These are phyloP conservation scores for Coemansia sp. DNA, from an alignment of 192 early-diverging fungal genomes.

Conservation along the genomic window DNA sequence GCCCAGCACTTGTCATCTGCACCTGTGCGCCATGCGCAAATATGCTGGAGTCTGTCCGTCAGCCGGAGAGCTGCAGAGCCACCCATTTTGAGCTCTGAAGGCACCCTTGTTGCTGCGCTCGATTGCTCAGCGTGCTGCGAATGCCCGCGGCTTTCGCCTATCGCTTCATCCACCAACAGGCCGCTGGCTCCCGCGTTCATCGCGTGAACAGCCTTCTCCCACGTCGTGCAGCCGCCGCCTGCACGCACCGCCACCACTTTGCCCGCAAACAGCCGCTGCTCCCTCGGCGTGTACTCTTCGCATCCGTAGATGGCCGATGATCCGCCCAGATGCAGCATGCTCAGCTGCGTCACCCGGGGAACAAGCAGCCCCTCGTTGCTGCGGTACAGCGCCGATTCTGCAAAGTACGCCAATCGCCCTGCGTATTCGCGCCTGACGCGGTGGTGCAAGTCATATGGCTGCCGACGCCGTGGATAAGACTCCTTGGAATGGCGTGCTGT, in stretches of 20 bases:
- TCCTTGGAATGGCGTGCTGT: too few relatives aligned
- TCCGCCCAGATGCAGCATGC: slow-evolving; percentile 29
- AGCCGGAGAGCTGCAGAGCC: slow-evolving; percentile 5
- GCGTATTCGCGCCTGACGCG: slow-evolving; percentile 17
- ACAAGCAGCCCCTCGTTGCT: slow-evolving; percentile 13
- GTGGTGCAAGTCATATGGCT: slow-evolving; percentile 3
- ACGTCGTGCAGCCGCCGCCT: slow-evolving; percentile 35
- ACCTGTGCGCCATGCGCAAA: slow-evolving; percentile 13
- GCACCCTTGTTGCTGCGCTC: too few relatives aligned
- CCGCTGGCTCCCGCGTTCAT: slow-evolving; percentile 37
- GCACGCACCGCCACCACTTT: slow-evolving; percentile 35
- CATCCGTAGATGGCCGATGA: slow-evolving; percentile 38
- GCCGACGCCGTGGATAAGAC: not conserved
- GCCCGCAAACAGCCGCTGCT: slow-evolving; percentile 20
- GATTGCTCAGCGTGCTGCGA: slow-evolving; percentile 2
- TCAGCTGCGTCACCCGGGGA: slow-evolving; percentile 22
- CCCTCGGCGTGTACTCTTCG: slow-evolving; percentile 37
- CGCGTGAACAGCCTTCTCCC: slow-evolving; percentile 44
- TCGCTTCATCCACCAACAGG: slow-evolving; percentile 25
- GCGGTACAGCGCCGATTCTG: slow-evolving; percentile 39
- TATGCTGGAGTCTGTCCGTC: slow-evolving; percentile 16
- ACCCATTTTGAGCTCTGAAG: not conserved
- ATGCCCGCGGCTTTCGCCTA: slow-evolving; percentile 2
- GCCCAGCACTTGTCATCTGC: slow-evolving; percentile 14
- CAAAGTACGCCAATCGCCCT: slow-evolving; percentile 37